These are phyloP conservation scores for Yamadazyma songkhlaensis DNA, from an alignment of 1,139 yeast genomes.

Conservation along the genomic window DNA sequence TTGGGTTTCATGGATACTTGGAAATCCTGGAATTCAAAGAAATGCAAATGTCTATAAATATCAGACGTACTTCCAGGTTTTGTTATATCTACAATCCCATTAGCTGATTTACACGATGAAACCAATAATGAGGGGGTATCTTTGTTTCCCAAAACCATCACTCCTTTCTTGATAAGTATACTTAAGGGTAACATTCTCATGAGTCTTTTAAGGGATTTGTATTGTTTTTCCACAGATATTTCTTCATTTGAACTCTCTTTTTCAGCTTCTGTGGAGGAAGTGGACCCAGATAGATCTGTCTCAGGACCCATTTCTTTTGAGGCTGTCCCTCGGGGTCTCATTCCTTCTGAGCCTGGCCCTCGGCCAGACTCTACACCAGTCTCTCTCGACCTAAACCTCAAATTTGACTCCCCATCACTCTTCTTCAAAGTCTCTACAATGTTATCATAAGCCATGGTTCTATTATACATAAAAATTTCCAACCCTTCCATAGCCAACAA, in stretches of 20 bases:
- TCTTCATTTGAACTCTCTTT: no score
- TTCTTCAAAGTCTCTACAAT: slow-evolving; percentile 45
- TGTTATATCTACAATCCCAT: slow-evolving; percentile 60
- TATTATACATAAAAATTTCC: slow-evolving; percentile 78
- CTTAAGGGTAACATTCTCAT: slow-evolving; percentile 56
- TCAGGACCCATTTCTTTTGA: no score
- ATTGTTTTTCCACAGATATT: slow-evolving; percentile 1
- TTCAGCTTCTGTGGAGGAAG: no score
- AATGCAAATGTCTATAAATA: slow-evolving; percentile 44
- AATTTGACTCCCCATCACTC: no score
- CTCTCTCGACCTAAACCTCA: slow-evolving; percentile 6
- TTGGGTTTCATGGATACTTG: slow-evolving; percentile 68
- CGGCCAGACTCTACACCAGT: no score
- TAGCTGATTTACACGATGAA: slow-evolving; percentile 53
- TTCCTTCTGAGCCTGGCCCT: no score
- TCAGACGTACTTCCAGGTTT: slow-evolving; percentile 53
- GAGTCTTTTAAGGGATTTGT: slow-evolving; percentile 15
- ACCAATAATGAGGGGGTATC: slow-evolving; percentile 73
- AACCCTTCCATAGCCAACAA: slow-evolving; percentile 66
- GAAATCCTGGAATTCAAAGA: slow-evolving; percentile 46
- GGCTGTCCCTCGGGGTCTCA: no score
- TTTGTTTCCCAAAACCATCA: slow-evolving; percentile 75
- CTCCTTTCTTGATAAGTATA: slow-evolving; percentile 60
- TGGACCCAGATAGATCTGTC: background rate
- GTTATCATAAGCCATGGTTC: slow-evolving; percentile 72